phyloP scores from a whole-genome alignment of 2,329 filamentous ascomycete genomes.

The Elsinoe arachidis region DNA sequence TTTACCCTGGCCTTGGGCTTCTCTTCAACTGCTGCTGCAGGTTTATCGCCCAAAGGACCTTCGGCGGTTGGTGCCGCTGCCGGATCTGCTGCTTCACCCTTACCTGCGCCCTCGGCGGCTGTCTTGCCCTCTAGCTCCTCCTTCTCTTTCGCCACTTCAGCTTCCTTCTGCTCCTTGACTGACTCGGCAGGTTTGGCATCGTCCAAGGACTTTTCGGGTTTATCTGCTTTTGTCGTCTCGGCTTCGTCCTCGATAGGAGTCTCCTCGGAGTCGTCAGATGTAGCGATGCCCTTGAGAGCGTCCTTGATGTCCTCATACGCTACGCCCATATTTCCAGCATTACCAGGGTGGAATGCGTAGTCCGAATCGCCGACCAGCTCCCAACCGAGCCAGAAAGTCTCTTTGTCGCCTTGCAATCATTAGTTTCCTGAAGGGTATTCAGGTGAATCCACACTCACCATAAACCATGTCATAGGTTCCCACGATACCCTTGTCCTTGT shows the following conservation, averaged over 20 bases:
- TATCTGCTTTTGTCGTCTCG: background rate
- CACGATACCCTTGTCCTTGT: slow-evolving; percentile 29
- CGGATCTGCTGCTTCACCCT: background rate
- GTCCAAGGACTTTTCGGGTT: background rate
- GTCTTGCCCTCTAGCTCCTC: background rate
- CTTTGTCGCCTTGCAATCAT: slow-evolving; percentile 39
- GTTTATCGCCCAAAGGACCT: slow-evolving; percentile 3
- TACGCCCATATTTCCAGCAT: slow-evolving; percentile 29
- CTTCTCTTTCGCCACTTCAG: background rate
- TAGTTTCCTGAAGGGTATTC: slow-evolving; percentile 26
- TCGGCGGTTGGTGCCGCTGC: background rate
- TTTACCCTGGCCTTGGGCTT: background rate
- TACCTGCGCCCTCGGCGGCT: background rate
- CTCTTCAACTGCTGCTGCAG: background rate
- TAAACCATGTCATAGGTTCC: slow-evolving; percentile 39
- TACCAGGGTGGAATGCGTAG: slow-evolving; percentile 38
- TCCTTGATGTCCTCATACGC: slow-evolving; percentile 18
- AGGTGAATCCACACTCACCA: slow-evolving; percentile 29
- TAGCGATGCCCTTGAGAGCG: background rate
- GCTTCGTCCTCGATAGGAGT: background rate
- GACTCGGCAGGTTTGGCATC: background rate
- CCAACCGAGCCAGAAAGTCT: slow-evolving; percentile 44
- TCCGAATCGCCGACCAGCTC: slow-evolving; percentile 36
- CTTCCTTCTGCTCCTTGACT: background rate
- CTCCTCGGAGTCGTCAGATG: background rate